Percentiles rank a stretch among this genome's conserved stretches.
phyloP scores from a whole-genome alignment of 805 yeast species.

The Metschnikowia vanudenii region DNA sequence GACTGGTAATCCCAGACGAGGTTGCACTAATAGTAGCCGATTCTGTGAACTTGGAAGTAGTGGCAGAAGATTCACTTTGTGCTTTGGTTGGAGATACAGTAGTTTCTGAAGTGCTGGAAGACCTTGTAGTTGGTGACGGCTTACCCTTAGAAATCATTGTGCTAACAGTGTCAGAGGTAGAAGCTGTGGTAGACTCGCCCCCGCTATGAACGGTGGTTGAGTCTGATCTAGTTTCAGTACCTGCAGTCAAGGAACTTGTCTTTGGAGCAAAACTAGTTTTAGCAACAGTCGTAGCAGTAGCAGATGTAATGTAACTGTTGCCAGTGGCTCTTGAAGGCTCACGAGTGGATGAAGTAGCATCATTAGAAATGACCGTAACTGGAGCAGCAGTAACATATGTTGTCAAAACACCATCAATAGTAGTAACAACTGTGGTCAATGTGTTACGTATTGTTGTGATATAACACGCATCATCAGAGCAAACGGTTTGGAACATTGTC shows the following conservation, averaged over 20 bases:
- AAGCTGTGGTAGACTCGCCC: no score
- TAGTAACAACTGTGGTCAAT: constrained; percentile 35
- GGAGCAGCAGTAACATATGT: constrained; percentile 36
- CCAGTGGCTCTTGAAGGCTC: neutral
- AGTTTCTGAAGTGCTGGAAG: no score
- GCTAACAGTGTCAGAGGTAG: no score
- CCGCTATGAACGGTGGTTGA: no score
- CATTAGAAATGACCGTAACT: constrained; percentile 12
- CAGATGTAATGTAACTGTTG: constrained; percentile 1
- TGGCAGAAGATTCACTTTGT: no score
- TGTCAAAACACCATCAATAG: constrained; percentile 41
- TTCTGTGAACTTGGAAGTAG: no score
- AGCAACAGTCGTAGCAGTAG: neutral
- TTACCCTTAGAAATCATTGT: no score
- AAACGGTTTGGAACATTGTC: constrained; percentile 27
- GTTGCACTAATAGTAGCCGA: no score
- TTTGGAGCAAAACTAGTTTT: neutral
- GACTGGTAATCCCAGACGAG: no score
- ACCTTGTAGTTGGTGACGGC: no score
- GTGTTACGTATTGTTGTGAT: constrained; percentile 35
- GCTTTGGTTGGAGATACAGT: no score
- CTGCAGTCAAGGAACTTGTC: neutral
- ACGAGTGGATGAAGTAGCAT: constrained; percentile 4
- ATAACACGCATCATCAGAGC: constrained; percentile 29
- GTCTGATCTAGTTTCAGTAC: neutral